These are phyloP conservation scores for Fusarium mexicanum DNA, from an alignment of 2,329 filamentous ascomycete genomes.

Conservation along the genomic window DNA sequence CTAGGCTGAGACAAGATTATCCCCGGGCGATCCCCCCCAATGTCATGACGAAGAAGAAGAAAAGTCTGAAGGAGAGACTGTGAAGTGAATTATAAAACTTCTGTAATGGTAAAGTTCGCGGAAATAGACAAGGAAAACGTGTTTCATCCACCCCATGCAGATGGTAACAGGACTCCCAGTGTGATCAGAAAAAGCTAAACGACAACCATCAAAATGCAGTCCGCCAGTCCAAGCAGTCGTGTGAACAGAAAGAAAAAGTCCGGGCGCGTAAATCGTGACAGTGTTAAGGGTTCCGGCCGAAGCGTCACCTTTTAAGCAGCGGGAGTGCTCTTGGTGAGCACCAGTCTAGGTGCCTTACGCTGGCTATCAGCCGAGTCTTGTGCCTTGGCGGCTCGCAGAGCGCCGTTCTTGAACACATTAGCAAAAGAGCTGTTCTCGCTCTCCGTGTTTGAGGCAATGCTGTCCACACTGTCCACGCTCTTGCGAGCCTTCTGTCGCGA, in stretches of 20 bases:
- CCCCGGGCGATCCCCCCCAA: slow-evolving; percentile 40
- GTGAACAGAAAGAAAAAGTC: slow-evolving; percentile 48
- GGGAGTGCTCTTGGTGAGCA: slow-evolving; percentile 72
- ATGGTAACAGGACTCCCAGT: slow-evolving; percentile 41
- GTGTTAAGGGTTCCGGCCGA: slow-evolving; percentile 32
- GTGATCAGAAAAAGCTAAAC: slow-evolving; percentile 41
- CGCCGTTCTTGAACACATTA: slow-evolving; percentile 70
- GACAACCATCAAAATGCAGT: slow-evolving; percentile 46
- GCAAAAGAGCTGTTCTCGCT: slow-evolving; percentile 70
- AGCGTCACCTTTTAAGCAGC: slow-evolving; percentile 40
- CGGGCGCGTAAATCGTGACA: slow-evolving; percentile 52
- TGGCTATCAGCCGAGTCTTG: slow-evolving; percentile 67
- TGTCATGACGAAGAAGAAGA: slow-evolving; percentile 45
- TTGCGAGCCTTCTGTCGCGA: slow-evolving; percentile 72
- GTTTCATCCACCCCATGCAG: slow-evolving; percentile 38
- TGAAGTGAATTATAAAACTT: slow-evolving; percentile 53
- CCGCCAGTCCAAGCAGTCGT: slow-evolving; percentile 50
- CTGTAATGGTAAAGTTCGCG: slow-evolving; percentile 38
- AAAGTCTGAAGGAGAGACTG: slow-evolving; percentile 52
- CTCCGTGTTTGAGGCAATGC: slow-evolving; percentile 58
- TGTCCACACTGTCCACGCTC: slow-evolving; percentile 73
- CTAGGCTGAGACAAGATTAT: slow-evolving; percentile 44
- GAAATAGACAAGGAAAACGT: slow-evolving; percentile 34
- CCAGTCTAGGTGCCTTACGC: slow-evolving; percentile 86
- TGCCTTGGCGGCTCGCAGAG: slow-evolving; percentile 61